A percentile compares a stretch with the other conserved stretches of the same genome.
These are phyloP conservation scores for Linaria vulgaris DNA, from an alignment of 257 asterid genomes.

Conservation along the genomic window DNA sequence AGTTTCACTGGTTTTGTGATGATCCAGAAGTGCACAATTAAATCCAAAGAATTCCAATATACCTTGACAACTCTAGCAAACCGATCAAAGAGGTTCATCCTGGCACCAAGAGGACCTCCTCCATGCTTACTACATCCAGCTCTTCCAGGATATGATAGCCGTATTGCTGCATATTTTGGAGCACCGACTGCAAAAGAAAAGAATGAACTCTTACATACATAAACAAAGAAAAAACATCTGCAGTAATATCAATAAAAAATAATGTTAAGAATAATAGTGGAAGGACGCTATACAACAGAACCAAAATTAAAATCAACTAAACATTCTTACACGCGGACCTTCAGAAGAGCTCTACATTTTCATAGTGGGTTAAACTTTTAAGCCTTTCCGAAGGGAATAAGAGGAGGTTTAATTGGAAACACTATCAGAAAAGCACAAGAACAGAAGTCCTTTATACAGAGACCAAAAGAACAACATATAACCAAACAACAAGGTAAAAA, in stretches of 20 bases:
- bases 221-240: not conserved
- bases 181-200: slow-evolving; percentile 54
- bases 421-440: slow-evolving; percentile 7
- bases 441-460: not conserved
- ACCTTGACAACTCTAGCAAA: slow-evolving; percentile 98
- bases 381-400: not conserved
- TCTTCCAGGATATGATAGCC: slow-evolving; percentile 44
- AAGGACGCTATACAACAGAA: not conserved
- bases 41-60: slow-evolving; percentile 24
- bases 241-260: slow-evolving; percentile 3
- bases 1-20: not conserved
- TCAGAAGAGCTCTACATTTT: slow-evolving; percentile 1
- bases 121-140: slow-evolving; percentile 49
- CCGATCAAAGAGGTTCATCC: slow-evolving; percentile 89
- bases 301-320: slow-evolving; percentile 15
- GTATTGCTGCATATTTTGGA: slow-evolving; percentile 47
- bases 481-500: slow-evolving; percentile 5
- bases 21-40: not conserved
- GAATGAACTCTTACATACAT: slow-evolving; percentile 10
- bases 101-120: slow-evolving; percentile 68
- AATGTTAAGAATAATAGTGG: not conserved
- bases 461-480: slow-evolving; percentile 3
- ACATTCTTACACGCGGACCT: not conserved
- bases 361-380: not conserved
- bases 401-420: not conserved